Base-by-base conservation (phyloP, 495 filamentous ascomycete genomes). In the Tuber indicum region DNA sequence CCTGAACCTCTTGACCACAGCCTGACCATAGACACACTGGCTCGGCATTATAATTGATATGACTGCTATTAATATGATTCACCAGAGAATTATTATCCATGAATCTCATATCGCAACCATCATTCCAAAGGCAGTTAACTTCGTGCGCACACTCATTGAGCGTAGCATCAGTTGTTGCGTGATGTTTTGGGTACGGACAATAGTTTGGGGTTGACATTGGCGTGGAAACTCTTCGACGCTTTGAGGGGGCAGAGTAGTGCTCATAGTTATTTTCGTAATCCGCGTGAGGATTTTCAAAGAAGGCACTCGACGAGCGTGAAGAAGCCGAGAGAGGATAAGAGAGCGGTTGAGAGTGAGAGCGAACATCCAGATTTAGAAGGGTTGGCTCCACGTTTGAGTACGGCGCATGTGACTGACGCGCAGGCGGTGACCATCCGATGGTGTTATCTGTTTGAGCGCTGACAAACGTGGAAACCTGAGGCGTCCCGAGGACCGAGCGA, bases 161-260 rank as follows among this genome's bases (percentile, higher is more conserved):
- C 14, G 79, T 73, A 14, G 79, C 78, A 23, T 52, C 72, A 17
- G 72, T 43, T 71, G 75, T 77, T 19, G 73, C 70, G 42, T 73
- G 52, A 12, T 52, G 43, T 69, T 46, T 32, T 23, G 71, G 43
- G 75, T 75, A 77, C 9, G 58, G 58, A 19, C 74, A 72, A n/a
- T 73, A 80, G 12, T 71, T 23, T 32, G 78, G 74, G 52, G 78
- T 72, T n/a, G 74, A 75, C 10, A 80, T 75, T 39, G 77, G 78
- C 3, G 78, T 74, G 10, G 78, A 80, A 72, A 79, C 45, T 8
- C 78, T 77, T 19, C 78, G 78, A 45, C 78, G 78, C 43, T 80
- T 80, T 3, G 46, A 69, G 17, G 78, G 23, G 8, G 41, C 73
- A 7, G 42, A 45, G 66, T 80, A 80, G 69, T 76, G 74, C 9